These are phyloP conservation scores for Helotiales sp. DNA, from an alignment of 2,329 filamentous ascomycete genomes.

Conservation along the genomic window DNA sequence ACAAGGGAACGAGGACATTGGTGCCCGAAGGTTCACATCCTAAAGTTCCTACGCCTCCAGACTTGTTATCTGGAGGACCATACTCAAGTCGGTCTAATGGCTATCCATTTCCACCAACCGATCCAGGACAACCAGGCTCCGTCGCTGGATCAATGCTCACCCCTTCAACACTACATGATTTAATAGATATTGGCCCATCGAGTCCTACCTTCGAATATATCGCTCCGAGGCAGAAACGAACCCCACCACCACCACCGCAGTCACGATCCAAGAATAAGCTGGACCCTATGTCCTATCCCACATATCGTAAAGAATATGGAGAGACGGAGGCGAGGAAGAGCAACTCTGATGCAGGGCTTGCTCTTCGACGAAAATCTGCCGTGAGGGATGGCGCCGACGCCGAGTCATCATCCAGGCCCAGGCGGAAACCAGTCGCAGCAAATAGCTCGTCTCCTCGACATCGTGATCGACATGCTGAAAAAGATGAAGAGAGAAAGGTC, in stretches of 20 bases:
- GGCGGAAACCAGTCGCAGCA: slow-evolving; percentile 36
- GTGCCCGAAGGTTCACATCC: slow-evolving; percentile 25
- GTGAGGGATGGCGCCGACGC: slow-evolving; percentile 15
- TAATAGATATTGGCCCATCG: slow-evolving; percentile 26
- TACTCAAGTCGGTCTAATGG: slow-evolving; percentile 27
- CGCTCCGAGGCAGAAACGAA: slow-evolving; percentile 21
- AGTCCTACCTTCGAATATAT: slow-evolving; percentile 25
- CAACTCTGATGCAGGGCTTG: slow-evolving; percentile 29
- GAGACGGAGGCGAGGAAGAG: slow-evolving; percentile 33
- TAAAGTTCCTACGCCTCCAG: slow-evolving; percentile 24
- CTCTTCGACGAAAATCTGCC: slow-evolving; percentile 31
- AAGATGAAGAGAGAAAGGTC: slow-evolving; percentile 25
- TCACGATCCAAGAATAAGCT: slow-evolving; percentile 31
- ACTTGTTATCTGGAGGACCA: slow-evolving; percentile 26
- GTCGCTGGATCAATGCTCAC: slow-evolving; percentile 29
- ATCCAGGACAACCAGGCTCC: slow-evolving; percentile 31
- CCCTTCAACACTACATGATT: slow-evolving; percentile 27
- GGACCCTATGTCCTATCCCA: slow-evolving; percentile 40
- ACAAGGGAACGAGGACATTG: slow-evolving; percentile 35
- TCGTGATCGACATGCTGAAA: slow-evolving; percentile 28
- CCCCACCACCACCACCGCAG: slow-evolving; percentile 34
- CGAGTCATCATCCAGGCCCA: slow-evolving; percentile 18
- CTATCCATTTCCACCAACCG: slow-evolving; percentile 35
- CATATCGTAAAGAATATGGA: slow-evolving; percentile 38
- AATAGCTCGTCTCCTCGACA: slow-evolving; percentile 36